Evolutionary conservation across 768 basidiomycete genomes (phyloP), one percentile per base, ranked within the genome.

Genomic region (Mycena alexandri): DNA sequence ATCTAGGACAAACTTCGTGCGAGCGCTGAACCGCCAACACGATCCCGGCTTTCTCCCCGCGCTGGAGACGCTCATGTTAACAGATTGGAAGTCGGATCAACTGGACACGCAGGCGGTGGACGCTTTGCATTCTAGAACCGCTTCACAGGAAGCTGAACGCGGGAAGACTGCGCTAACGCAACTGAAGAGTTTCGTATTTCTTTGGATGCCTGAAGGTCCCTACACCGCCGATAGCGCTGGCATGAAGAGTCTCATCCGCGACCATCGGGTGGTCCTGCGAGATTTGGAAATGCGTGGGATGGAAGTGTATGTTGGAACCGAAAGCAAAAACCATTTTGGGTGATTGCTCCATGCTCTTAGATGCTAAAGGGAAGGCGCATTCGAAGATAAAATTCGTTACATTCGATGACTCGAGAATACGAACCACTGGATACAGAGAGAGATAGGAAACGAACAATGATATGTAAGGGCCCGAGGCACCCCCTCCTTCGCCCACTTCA

Each of bases 41-140:
- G 58, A 59, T 4, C 12, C 5, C 29, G 17, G 38, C 11, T 48
- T 59, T 22, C 58, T 59, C 22, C 46, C 58, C 29, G 17, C 36
- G 21, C 36, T 59, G 58, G 44, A 59, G 44, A 38, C n/a, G 3
- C 58, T 59, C 47, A 38, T 21, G 11, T 48, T 59, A 19, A 47
- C 17, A 14, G 10, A 59, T 47, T 59, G 58, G 58, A 22, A 59
- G 46, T 11, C 46, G 8, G 44, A 48, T 22, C 12, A 34, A 2
- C 13, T 59, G 11, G 58, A 59, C 47, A 36, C 9, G n/a, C n/a
- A 34, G 58, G 13, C 48, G 34, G 8, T 59, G 33, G 58, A 48
- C 3, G 46, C 58, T 11, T 21, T 59, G 58, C 12, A 22, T 16
- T 36, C n/a, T 48, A 44, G 58, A 36, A 36, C 29, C 22, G 48